Evolutionary conservation across 2,329 filamentous ascomycete species (phyloP), one percentile per base, ranked within the genome.

Genomic region (Calycina herbarum): DNA sequence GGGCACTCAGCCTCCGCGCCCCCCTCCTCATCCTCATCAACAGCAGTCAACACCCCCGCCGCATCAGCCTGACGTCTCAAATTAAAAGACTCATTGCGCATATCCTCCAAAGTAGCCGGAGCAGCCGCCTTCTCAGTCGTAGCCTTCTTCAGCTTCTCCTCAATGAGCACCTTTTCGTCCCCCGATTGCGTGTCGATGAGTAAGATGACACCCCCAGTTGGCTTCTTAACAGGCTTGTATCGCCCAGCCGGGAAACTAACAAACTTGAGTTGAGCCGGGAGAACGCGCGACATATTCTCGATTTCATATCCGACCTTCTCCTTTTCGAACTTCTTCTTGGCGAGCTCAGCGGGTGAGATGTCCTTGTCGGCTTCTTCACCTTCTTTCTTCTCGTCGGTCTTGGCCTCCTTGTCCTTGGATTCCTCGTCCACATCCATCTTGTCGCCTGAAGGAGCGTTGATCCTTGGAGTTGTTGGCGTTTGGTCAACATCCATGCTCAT

Each of bases 251-350:
- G 88, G 83, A 99, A 97, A 78, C 88, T 96, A 75, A 99, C 92
- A 78, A 94, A 97, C 82, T 96, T 97, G 75, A 98, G 86, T 81
- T 99, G 95, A 58, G 88, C 87, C 0, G 94, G 95, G 59, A 99
- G 86, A 42, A 99, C 93, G 73, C 95, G 87, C 63, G 91, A 96
- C 93, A 99, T 96, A 82, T 99, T 99, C 76, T 95, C 92, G 68
- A 99, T 86, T 70, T 97, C 93, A 77, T 95, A 97, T 72, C 95
- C 95, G 66, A 96, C 86, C 86, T 97, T 98, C 82, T 99, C 95
- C 82, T 95, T 96, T 79, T 97, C 93, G 0, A 83, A 82, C 83
- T 95, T 96, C 85, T 96, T 97, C 86, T 94, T 97, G 45, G 83
- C 80, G 15, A 89, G 86, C 48, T 82, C 79, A 1, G 84, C 80